Conservation (phyloP, 176 grass and related monocot species). For the Canna indica region DNA sequence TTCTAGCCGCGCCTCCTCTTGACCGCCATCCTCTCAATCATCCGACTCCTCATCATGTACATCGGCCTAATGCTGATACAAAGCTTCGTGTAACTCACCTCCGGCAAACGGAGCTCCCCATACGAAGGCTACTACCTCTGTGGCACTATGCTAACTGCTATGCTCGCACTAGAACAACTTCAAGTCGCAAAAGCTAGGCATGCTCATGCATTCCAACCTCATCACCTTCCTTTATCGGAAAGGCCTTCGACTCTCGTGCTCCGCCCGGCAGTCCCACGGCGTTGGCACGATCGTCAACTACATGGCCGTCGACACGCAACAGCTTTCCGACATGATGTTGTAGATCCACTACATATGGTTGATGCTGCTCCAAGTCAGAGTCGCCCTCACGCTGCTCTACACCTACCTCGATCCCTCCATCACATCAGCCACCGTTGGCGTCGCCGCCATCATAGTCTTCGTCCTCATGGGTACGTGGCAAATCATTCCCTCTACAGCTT, state of each 20-base stretch:
- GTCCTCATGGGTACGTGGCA: conserved; percentile 46
- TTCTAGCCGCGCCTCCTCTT: conserved; percentile 69
- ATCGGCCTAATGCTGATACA: conserved; percentile 75
- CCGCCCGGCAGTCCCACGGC: conserved; percentile 59
- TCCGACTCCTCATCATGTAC: conserved; percentile 73
- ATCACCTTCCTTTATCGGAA: conserved; percentile 83
- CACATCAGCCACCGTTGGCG: conserved; percentile 54
- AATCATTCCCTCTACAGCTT: too few relatives aligned
- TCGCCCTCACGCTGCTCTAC: conserved; percentile 59
- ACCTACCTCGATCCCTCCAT: conserved; percentile 62
- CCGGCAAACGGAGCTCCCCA: neutral
- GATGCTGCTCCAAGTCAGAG: conserved; percentile 80
- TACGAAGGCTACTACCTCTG: conserved; percentile 43
- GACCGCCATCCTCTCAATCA: conserved; percentile 44
- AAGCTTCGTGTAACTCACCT: conserved; percentile 61
- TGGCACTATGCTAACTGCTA: conserved; percentile 39
- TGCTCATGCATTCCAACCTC: conserved; percentile 73
- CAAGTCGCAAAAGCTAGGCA: conserved; percentile 91
- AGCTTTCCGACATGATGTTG: conserved; percentile 93
- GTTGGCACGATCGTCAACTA: conserved; percentile 96
- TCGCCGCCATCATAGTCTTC: conserved; percentile 49
- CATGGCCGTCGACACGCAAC: conserved; percentile 98
- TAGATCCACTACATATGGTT: conserved; percentile 96
- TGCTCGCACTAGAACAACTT: conserved; percentile 95
- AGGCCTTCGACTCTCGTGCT: conserved; percentile 68